Evolutionary conservation across 371 early-diverging fungal genomes (phyloP), one percentile per base, ranked within the genome.

Genomic region (Nematocida displodere): DNA sequence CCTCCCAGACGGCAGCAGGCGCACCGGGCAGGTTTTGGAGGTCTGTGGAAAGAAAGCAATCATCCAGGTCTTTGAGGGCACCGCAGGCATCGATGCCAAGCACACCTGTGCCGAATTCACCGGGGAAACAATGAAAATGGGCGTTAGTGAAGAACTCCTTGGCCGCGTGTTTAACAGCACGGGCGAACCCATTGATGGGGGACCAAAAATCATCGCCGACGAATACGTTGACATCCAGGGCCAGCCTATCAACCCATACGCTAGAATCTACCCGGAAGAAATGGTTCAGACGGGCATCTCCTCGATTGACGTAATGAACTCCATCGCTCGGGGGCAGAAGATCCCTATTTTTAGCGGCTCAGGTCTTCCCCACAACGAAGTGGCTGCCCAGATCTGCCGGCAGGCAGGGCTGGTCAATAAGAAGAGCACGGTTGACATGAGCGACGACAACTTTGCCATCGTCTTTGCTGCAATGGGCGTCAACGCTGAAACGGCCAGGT

Each of bases 401-500:
- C 99, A 99, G 84, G 97, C 99, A 34, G 95, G 97, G 63, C 86
- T 99, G 52, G 98, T 97, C 49, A 88, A 93, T 85, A 91, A 90
- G 81, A 97, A 97, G 87, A 93, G 90, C 80, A 91, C 93, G 29
- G 87, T 92, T 58, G 99, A 99, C 84, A 91, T 87, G 56, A 94
- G 94, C 82, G 93, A 96, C 80, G 97, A 97, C 80, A 97, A 97
- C 86, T 99, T 99, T 86, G 94, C 97, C 44, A 96, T 99, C 78
- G 97, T 99, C n/a, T 99, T 99, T 85, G 99, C 94, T 67, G 99
- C 99, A 78, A 99, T 99, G 99, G 99, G 99, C 83, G 97, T 94
- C 79, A 99, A 96, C 87, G 92, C 95, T 92, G 99, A 99, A 86
- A 97, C 99, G 2, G 99, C 98, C 58, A 89, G 94, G 64, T 99